Evolutionary conservation across 345 rosid species (phyloP), one percentile per base, ranked within the genome.

Genomic region (Gossypium sturtianum): DNA sequence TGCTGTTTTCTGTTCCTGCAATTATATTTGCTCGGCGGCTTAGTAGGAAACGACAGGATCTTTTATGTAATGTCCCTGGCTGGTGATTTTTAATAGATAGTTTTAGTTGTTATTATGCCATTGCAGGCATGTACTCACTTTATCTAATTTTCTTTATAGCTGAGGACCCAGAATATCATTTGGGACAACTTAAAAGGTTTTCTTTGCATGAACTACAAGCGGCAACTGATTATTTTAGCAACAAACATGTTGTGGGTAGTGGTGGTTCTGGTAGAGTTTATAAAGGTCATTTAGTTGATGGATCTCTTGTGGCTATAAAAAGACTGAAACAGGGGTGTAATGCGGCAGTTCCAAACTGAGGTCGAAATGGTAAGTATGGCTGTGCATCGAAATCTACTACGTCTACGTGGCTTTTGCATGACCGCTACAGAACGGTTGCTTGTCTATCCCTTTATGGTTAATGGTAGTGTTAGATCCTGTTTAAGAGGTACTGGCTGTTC

Each of bases 11-110:
- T 59, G 94, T 86, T 56, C 98, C 98, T 27, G 98, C 96, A 80
- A 84, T 95, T 65, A 90, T 89, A 56, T 89, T 95, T 79, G 93
- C 92, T 52, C 87, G 70, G 78, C 89, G 91, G 93, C 78, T 90
- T 75, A 80, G 87, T 74, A 89, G 87, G 77, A 91, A 75, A 80
- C 98, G 97, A 51, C 86, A 91, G 70, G 97, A 95, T 67, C 89
- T 87, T 83, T 93, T 93, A 96, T 95, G 88, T 58, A 98, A 95
- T 79, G 98, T 95, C 68, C 98, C 97, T 57, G 99, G 99, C 90
- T 80, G 71, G 93, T 68, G n/a, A 73, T 47, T 12, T 38, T 63
- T 47, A 64, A 47, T 76, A 74, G 22, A 17, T 57, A 44, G 25
- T 66, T 49, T 38, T 70, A 47, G 52, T 64, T 75, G 57, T 52